These are phyloP conservation scores for Ustanciosporium gigantosporum DNA, from an alignment of 1,284 basidiomycete species.

Conservation along the genomic window DNA sequence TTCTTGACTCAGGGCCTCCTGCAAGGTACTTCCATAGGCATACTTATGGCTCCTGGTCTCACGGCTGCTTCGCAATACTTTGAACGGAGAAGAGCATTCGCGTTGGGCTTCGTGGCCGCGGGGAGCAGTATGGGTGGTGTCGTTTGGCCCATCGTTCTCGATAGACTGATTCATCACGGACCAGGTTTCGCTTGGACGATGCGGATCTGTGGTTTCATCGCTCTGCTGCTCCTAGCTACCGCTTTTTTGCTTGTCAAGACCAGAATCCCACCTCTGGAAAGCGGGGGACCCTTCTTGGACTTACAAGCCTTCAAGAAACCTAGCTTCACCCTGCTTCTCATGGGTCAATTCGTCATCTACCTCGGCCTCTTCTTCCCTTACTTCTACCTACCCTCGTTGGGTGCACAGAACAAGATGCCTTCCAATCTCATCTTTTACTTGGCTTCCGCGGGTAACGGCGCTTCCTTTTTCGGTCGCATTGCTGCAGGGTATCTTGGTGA, in stretches of 20 bases:
- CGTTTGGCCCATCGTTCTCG: conserved; percentile 16
- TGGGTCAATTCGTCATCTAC: conserved; percentile 15
- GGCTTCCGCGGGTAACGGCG: conserved; percentile 8
- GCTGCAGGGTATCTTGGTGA: conserved; percentile 7
- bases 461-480: conserved; percentile 6
- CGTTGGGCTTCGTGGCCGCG: conserved; percentile 9
- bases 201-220: conserved; percentile 10
- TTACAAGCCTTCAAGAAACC: conserved; percentile 2
- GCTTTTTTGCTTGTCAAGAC: conserved; percentile 6
- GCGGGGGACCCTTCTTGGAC: conserved; percentile 9
- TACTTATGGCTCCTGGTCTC: conserved; percentile 10
- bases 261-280: conserved; percentile 2
- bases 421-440: conserved; percentile 9
- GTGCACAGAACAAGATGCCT: conserved; percentile 6
- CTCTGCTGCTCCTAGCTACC: conserved; percentile 1
- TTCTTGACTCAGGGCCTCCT: conserved; percentile 13
- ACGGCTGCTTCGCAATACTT: conserved; percentile 12
- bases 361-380: conserved; percentile 11
- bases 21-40: conserved; percentile 5
- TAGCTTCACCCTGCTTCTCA: conserved; percentile 5
- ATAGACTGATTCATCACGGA: conserved; percentile 9
- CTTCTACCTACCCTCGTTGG: conserved; percentile 11
- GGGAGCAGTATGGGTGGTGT: conserved; percentile 6
- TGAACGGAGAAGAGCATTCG: conserved; percentile 2
- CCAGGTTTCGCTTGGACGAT: conserved; percentile 6